Conservation (phyloP, 768 basidiomycete species). For the Hericium coralloides region DNA sequence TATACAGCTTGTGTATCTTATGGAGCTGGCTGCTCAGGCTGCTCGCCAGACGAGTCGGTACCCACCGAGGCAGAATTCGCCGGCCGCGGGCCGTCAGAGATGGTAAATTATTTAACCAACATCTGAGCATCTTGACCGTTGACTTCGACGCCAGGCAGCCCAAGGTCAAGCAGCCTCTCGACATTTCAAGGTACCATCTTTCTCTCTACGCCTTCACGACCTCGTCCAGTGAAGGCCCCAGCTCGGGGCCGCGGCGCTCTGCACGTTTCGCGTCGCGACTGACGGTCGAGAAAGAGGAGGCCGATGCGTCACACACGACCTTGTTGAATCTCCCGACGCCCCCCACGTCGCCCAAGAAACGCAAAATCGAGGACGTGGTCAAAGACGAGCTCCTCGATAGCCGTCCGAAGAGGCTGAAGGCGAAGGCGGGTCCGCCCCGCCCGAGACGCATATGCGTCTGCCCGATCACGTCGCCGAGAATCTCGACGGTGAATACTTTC, state of each 20-base stretch:
- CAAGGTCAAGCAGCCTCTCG: too few relatives aligned
- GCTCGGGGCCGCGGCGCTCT: background rate
- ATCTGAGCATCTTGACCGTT: too few relatives aligned
- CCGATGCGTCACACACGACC: background rate
- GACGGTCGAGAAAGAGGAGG: background rate
- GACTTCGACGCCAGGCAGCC: too few relatives aligned
- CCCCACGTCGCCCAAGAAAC: background rate
- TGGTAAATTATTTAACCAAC: too few relatives aligned
- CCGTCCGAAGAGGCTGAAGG: background rate
- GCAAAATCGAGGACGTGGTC: background rate
- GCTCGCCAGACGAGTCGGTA: too few relatives aligned
- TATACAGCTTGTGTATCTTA: too few relatives aligned
- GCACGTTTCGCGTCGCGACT: background rate
- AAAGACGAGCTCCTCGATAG: background rate
- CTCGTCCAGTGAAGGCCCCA: background rate
- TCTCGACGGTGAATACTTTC: constrained; percentile 43
- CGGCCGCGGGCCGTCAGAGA: too few relatives aligned
- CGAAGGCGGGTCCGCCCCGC: constrained; percentile 33
- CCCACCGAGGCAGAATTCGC: too few relatives aligned
- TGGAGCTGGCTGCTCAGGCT: too few relatives aligned
- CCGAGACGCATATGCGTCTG: constrained; percentile 39
- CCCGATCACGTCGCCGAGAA: constrained; percentile 42
- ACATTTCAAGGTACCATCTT: too few relatives aligned
- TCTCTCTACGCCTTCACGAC: background rate
- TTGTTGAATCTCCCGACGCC: background rate